Base-by-base conservation (phyloP, 1,284 basidiomycete species). In the Puccinia brachypodii region DNA sequence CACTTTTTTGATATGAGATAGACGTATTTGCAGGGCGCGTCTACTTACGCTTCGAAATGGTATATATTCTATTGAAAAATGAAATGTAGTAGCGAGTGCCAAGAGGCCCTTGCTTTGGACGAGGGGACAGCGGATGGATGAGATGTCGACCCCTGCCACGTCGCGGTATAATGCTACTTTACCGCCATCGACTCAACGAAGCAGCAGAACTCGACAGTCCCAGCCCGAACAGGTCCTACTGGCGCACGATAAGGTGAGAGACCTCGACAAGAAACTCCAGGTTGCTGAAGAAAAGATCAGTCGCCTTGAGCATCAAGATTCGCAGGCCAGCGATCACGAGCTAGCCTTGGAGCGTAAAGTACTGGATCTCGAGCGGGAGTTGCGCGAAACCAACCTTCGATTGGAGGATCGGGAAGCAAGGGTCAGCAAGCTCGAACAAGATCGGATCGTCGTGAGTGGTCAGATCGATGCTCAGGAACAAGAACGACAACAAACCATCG, bases 391-490 rank as follows among this genome's bases (percentile, higher is more conserved):
- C 6, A 64, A 28, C 36, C 16, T 62, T n/a, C 40, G 58, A 81
- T 47, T 81, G 25, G 60, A 81, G 28, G 78, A 81, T 47, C 78
- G 78, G 28, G 78, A 81, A 22, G 60, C 13, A 2, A 36, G 78
- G 28, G 42, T 81, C n/a, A 73, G 60, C 14, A 74, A 81, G 47
- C 50, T 81, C 25, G 78, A 81, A 66, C 68, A 74, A 31, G 78
- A 81, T 40, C 3, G 71, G 40, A 73, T 73, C 19, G n/a, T 81
- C 56, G 40, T 74, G 56, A 69, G 68, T 66, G 36, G 40, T 19
- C 68, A 81, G 44, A 64, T 81, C 53, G 56, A 73, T 44, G 38
- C 42, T 16, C 53, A 64, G 28, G 56, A 74, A n/a, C 28, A 74
- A 40, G 71, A 81, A 38, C 69, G 58, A 47, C 40, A 62, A 40